phyloP scores from a whole-genome alignment of 1,284 basidiomycete species.

The Ustilago loliicola region DNA sequence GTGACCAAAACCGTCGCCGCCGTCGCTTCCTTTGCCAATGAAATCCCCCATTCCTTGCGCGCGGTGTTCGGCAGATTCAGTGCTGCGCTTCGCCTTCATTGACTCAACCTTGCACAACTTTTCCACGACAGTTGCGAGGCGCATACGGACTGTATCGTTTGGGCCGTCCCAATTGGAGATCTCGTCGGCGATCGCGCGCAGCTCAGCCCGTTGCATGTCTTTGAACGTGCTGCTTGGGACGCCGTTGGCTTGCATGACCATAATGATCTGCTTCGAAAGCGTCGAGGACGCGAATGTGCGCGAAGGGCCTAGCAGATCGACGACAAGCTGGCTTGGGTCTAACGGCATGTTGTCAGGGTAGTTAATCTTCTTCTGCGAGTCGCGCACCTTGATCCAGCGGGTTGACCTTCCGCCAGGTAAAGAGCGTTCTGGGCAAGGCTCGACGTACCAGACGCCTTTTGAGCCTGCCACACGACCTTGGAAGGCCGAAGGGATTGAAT shows the following conservation, averaged over 20 bases:
- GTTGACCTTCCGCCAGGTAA: constrained; percentile 9
- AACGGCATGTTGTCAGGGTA: constrained; percentile 10
- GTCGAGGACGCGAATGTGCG: constrained; percentile 46
- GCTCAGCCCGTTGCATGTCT: constrained; percentile 29
- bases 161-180: constrained; percentile 35
- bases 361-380: constrained; percentile 63
- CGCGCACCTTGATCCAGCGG: constrained; percentile 54
- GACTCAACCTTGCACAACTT: constrained; percentile 27
- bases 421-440: constrained; percentile 35
- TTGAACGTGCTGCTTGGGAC: constrained; percentile 33
- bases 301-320: constrained; percentile 38
- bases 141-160: constrained; percentile 11
- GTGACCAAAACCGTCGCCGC: constrained; percentile 8
- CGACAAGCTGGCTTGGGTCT: constrained; percentile 37
- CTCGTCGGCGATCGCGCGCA: constrained; percentile 29
- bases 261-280: constrained; percentile 45
- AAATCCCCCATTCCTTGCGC: constrained; percentile 34
- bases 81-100: constrained; percentile 32
- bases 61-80: constrained; percentile 28
- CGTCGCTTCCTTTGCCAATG: neutral
- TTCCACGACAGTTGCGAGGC: constrained; percentile 31
- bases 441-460: constrained; percentile 56
- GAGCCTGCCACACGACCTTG: constrained; percentile 63
- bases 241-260: constrained; percentile 38
- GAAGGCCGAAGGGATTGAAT: constrained; percentile 41